phyloP scores from a whole-genome alignment of 345 rosid species.

The Melastoma malabathricum region DNA sequence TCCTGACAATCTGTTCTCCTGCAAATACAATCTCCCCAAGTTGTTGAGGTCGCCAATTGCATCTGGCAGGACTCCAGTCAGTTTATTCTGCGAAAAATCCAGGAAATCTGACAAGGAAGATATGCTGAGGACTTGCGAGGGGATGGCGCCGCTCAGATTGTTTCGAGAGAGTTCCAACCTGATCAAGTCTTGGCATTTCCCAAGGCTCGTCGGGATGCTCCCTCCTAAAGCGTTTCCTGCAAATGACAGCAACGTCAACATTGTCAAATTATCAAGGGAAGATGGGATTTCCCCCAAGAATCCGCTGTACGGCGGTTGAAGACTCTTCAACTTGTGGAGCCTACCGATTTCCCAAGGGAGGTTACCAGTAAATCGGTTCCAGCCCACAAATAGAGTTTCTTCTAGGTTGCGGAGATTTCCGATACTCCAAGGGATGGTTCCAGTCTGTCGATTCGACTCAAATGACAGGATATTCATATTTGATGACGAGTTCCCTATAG shows the following conservation, averaged over 20 bases:
- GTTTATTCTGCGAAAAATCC: constrained; percentile 8
- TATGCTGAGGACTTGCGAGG: constrained; percentile 8
- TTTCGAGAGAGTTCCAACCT: neutral
- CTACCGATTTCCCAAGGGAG: constrained; percentile 3
- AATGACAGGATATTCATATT: neutral
- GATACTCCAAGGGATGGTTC: neutral
- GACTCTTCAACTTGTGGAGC: neutral
- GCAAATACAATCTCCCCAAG: neutral
- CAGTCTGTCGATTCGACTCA: neutral
- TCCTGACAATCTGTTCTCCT: constrained; percentile 4
- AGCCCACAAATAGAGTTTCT: neutral
- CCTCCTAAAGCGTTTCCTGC: constrained; percentile 7
- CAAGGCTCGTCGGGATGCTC: constrained; percentile 5
- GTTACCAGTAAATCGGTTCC: constrained; percentile 3
- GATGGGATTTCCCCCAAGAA: constrained; percentile 4
- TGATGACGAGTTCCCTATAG: constrained; percentile 1
- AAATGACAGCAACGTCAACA: neutral
- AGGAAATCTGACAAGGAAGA: constrained; percentile 5
- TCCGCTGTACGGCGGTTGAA: neutral
- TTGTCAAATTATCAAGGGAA: constrained; percentile 8
- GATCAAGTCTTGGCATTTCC: constrained; percentile 2
- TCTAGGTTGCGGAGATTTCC: neutral
- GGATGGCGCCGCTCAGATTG: constrained; percentile 7
- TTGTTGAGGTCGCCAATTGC: constrained; percentile 4
- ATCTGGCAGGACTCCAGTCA: constrained; percentile 10